phyloP scores from a whole-genome alignment of 495 filamentous ascomycete genomes.

The Hyphodiscus hymeniophilus region DNA sequence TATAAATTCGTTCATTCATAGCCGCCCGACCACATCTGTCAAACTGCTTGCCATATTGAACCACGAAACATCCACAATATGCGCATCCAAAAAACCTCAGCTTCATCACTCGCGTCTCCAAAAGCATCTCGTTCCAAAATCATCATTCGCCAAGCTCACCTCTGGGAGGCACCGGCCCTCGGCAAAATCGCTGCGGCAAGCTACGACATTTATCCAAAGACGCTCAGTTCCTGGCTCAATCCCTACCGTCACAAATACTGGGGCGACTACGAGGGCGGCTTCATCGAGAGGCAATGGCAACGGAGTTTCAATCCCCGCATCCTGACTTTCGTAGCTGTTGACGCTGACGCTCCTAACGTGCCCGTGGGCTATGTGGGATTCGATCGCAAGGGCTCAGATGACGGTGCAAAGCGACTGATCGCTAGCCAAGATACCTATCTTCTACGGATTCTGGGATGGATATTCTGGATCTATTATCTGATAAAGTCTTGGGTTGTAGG shows the following conservation, averaged over 20 bases:
- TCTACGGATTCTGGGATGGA: not conserved
- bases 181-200: slow-evolving; percentile 12
- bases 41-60: too few species aligned
- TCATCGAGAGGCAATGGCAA: not conserved
- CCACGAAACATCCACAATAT: too few species aligned
- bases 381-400: slow-evolving; percentile 14
- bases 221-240: slow-evolving; percentile 6
- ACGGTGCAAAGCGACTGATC: slow-evolving; percentile 6
- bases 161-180: slow-evolving; percentile 2
- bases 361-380: slow-evolving; percentile 14
- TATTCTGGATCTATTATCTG: not conserved
- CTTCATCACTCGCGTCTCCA: not conserved
- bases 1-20: too few species aligned
- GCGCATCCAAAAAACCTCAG: too few species aligned
- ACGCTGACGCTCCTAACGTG: not conserved
- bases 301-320: slow-evolving; percentile 8
- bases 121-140: not conserved
- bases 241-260: slow-evolving; percentile 9
- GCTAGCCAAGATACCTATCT: not conserved
- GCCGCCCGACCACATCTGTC: too few species aligned
- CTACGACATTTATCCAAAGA: slow-evolving; percentile 4
- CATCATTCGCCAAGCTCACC: slow-evolving; percentile 11
- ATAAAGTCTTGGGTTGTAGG: not conserved
- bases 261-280: slow-evolving; percentile 4
- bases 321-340: slow-evolving; percentile 8